Base-by-base conservation (phyloP, 371 early-diverging fungal species). In the Mortierella sp. region DNA sequence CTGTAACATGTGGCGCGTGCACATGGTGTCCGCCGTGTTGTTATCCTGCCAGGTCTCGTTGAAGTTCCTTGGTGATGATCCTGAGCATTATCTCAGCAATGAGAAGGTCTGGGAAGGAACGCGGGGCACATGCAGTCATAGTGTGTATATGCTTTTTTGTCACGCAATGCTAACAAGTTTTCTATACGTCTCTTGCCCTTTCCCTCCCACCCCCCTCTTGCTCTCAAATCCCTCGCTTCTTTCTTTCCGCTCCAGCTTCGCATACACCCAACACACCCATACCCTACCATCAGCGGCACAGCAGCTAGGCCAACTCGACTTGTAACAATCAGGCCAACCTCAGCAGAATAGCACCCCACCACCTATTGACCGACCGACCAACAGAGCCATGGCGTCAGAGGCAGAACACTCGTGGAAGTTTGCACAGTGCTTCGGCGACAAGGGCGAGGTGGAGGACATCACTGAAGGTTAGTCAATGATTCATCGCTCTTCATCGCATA, bases 341-440 rank as follows among this genome's bases (percentile, higher is more conserved):
- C 43, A 28, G 12, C 56, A 28, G 44, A 56, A 28, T 21, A 5
- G n/a, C n/a, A 27, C 14, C 52, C 19, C 44, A 43, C 16, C 47
- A 34, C 34, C 34, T 4, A 34, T 34, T 10, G 34, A 34, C 34
- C 34, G 34, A 34, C 34, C 12, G 40, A 54, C 21, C 13, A 29
- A 37, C n/a, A 39, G 29, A 8, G 27, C 40, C 57, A 74, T 74
- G 74, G 74, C 74, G 37, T 63, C 74, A 54, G 81, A 85, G 74
- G 59, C 79, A 64, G 94, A 94, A 68, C 81, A 85, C 68, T 87
- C 88, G 37, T 97, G 98, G 98, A 95, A 91, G 78, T 97, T 97
- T 81, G 95, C 98, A 48, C 98, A 98, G 81, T 98, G 97, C 84
- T 98, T 98, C 88, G 98, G 98, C 61, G 98, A 98, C 83, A 98